Evolutionary conservation across 192 early-diverging fungal species (phyloP), one percentile per base, ranked within the genome.

Genomic region (Glomus cerebriforme): DNA sequence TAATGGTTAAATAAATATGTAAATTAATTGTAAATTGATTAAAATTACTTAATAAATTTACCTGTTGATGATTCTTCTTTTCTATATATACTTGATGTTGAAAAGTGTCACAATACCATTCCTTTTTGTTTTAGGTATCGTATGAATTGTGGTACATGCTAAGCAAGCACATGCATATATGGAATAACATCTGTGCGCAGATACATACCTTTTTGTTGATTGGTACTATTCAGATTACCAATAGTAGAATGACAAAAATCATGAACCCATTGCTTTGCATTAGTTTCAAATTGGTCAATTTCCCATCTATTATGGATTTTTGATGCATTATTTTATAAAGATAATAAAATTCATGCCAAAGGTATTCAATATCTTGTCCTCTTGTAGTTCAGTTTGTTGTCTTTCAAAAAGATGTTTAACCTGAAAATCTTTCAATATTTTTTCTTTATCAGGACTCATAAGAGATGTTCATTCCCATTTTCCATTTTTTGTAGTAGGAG

Each of bases 111-210:
- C 2, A 59, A 59, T 59, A 24, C 17, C n/a, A 59, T n/a, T 2
- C 19, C 58, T 59, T 59, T 17, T n/a, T 59, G 3, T 59, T 59
- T 59, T 59, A 59, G 6, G 7, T 59, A 17, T 59, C n/a, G 3
- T 13, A 65, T 32, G 32, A 65, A 65, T 65, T 29, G 15, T 39
- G 19, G 66, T 34, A 39, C 19, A 68, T 68, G 19, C 7, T 19
- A 22, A 19, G 66, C 66, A 37, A 68, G 39, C 2, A 68, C 37
- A 68, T 68, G 66, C 66, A 68, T 68, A 68, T 68, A 68, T 24
- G 37, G 66, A 22, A 17, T 68, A 22, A 68, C 22, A 68, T 68
- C 66, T 22, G 32, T 22, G 7, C 8, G 13, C 22, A n/a, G 22
- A 68, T 68, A 68, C 19, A 68, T 29, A 17, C 63, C 63, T 31